Percentiles rank a stretch among this genome's conserved stretches.
Evolutionary conservation across 352 stramenopile genomes (phyloP).

Genomic region (Peronosclerospora sorghi): DNA sequence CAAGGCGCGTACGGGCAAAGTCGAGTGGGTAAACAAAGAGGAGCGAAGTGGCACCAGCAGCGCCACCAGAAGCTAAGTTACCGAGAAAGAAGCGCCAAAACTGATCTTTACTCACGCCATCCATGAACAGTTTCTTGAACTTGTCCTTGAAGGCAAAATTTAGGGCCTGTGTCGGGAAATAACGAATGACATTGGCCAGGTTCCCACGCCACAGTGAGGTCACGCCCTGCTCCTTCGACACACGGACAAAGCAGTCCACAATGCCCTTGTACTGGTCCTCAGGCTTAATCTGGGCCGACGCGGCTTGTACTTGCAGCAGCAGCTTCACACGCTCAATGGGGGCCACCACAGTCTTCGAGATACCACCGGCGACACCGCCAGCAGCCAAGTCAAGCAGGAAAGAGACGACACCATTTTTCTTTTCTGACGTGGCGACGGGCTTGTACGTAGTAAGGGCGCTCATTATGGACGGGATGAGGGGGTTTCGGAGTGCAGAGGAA

Average conservation of each 20-base stretch:
- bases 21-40: conserved; percentile 96
- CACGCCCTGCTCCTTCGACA: conserved; percentile 84
- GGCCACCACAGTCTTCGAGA: conserved; percentile 87
- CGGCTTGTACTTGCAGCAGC: conserved; percentile 86
- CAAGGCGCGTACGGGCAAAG: conserved; percentile 97
- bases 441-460: conserved; percentile 69
- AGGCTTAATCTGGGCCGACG: conserved; percentile 84
- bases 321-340: conserved; percentile 89
- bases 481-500: conserved; percentile 61
- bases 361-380: conserved; percentile 75
- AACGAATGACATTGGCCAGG: conserved; percentile 87
- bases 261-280: conserved; percentile 89
- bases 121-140: conserved; percentile 86
- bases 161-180: conserved; percentile 87
- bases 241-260: conserved; percentile 83
- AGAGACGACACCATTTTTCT: conserved; percentile 37
- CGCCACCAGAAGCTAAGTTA: conserved; percentile 96
- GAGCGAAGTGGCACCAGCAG: conserved; percentile 94
- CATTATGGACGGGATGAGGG: conserved; percentile 36
- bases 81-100: conserved; percentile 98
- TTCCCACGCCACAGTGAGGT: conserved; percentile 88
- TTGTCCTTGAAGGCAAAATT: conserved; percentile 93
- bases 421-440: conserved; percentile 67
- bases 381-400: conserved; percentile 81
- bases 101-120: conserved; percentile 89